Conservation (phyloP, 2,329 filamentous ascomycete genomes). For the Penicillium olsonii region DNA sequence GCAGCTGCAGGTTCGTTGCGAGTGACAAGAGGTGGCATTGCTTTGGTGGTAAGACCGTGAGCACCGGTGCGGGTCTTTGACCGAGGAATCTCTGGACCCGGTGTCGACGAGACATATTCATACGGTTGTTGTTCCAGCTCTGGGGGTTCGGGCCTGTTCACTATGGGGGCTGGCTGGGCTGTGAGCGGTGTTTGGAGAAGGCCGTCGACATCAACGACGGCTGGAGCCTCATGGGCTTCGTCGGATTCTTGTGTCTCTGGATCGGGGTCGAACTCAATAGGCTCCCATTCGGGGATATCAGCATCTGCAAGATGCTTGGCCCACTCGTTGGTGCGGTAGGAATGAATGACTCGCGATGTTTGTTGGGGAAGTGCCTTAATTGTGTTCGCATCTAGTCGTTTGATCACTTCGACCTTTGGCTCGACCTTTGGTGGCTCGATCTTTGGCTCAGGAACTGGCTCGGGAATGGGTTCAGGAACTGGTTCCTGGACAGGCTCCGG, state of each 20-base stretch:
- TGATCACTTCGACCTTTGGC: constrained; percentile 5
- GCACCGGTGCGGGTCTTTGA: constrained; percentile 12
- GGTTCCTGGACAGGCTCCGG: background rate
- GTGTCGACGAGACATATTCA: constrained; percentile 12
- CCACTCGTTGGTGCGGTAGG: constrained; percentile 94
- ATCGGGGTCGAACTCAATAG: constrained; percentile 37
- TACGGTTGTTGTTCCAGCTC: constrained; percentile 18
- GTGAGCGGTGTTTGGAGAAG: constrained; percentile 64
- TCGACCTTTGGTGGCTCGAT: background rate
- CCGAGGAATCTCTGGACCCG: constrained; percentile 6
- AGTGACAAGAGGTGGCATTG: constrained; percentile 3
- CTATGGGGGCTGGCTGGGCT: constrained; percentile 47
- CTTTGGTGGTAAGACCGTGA: constrained; percentile 2
- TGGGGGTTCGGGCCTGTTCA: constrained; percentile 19
- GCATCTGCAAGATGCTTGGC: constrained; percentile 82
- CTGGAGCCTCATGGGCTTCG: constrained; percentile 53
- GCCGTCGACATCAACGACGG: constrained; percentile 64
- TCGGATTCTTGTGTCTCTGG: constrained; percentile 29
- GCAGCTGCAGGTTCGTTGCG: constrained; percentile 19
- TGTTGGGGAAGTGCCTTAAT: constrained; percentile 66
- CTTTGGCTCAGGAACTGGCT: background rate
- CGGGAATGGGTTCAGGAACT: background rate
- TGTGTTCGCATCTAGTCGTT: constrained; percentile 34
- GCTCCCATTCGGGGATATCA: constrained; percentile 64
- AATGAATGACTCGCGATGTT: constrained; percentile 74